A percentile compares a stretch with the other conserved stretches of the same genome.
phyloP scores from a whole-genome alignment of 2,329 filamentous ascomycete genomes.

The Dendryphion nanum region DNA sequence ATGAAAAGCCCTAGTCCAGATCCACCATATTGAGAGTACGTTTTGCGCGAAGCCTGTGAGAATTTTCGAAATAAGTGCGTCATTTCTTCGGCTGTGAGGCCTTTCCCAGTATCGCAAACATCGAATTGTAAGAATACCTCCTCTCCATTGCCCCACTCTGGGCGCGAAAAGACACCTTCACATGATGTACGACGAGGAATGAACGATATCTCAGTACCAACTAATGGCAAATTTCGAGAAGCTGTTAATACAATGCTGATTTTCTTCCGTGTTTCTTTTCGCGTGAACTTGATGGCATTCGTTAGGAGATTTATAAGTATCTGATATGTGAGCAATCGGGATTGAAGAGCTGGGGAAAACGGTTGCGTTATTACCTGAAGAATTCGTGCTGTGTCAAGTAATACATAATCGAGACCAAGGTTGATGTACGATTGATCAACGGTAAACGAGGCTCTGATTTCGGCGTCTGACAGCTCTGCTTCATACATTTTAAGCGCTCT shows the following conservation, averaged over 20 bases:
- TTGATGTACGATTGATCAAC: constrained; percentile 37
- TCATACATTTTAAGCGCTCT: constrained; percentile 39
- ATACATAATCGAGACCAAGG: constrained; percentile 39
- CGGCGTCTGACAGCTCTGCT: constrained; percentile 32
- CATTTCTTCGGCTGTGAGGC: constrained; percentile 28
- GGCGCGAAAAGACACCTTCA: neutral
- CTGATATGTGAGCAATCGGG: constrained; percentile 14
- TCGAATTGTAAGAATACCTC: constrained; percentile 25
- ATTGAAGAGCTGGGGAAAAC: no score
- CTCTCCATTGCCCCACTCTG: constrained; percentile 14
- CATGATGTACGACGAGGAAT: constrained; percentile 8
- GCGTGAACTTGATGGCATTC: constrained; percentile 32
- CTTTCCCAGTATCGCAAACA: constrained; percentile 33
- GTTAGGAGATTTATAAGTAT: constrained; percentile 28
- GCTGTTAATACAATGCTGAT: constrained; percentile 15
- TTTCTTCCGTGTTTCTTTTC: constrained; percentile 8
- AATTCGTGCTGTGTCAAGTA: constrained; percentile 43
- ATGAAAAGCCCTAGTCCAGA: constrained; percentile 16
- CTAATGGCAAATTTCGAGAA: constrained; percentile 4
- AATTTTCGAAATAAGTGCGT: constrained; percentile 8
- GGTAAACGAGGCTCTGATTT: constrained; percentile 26
- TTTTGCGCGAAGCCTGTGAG: constrained; percentile 10
- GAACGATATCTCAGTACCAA: constrained; percentile 8
- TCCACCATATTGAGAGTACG: constrained; percentile 20
- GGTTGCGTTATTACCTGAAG: constrained; percentile 73